These are phyloP conservation scores for Alternaria sp. DNA, from an alignment of 2,329 filamentous ascomycete genomes.

Conservation along the genomic window DNA sequence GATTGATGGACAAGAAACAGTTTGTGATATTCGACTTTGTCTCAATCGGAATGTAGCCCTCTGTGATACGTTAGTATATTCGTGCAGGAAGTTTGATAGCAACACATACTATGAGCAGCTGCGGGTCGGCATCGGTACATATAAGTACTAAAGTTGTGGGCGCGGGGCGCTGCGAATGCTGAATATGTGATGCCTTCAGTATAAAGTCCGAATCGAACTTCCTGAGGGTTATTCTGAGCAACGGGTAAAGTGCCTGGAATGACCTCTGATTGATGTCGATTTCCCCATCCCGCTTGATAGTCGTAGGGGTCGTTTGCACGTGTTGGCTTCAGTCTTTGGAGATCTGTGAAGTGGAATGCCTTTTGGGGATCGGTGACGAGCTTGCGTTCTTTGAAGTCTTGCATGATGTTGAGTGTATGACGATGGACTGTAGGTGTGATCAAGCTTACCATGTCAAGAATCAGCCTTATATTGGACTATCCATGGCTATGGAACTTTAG, in stretches of 20 bases:
- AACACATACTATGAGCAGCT: constrained; percentile 51
- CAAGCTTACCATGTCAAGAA: constrained; percentile 18
- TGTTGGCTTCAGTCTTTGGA: constrained; percentile 50
- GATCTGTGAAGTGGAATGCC: constrained; percentile 51
- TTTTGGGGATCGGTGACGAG: constrained; percentile 49
- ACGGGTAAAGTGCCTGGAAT: constrained; percentile 56
- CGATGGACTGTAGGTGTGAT: constrained; percentile 4
- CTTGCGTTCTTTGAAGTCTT: constrained; percentile 47
- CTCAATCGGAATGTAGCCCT: constrained; percentile 38
- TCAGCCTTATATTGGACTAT: constrained; percentile 42
- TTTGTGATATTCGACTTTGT: constrained; percentile 50
- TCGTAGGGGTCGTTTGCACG: constrained; percentile 52
- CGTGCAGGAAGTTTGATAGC: constrained; percentile 1
- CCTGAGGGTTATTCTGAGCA: constrained; percentile 56
- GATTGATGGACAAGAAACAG: constrained; percentile 59
- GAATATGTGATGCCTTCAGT: constrained; percentile 58
- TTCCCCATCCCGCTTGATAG: constrained; percentile 51
- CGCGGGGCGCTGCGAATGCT: constrained; percentile 55
- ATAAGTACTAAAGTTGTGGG: constrained; percentile 55
- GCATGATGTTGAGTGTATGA: constrained; percentile 30
- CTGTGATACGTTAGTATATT: constrained; percentile 22
- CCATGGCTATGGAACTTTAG: constrained; percentile 26
- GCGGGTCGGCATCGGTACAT: constrained; percentile 57
- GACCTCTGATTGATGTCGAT: constrained; percentile 53
- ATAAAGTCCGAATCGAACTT: constrained; percentile 56